Conservation (phyloP, 2,329 filamentous ascomycete genomes). For the Zymoseptoria crescenta region DNA sequence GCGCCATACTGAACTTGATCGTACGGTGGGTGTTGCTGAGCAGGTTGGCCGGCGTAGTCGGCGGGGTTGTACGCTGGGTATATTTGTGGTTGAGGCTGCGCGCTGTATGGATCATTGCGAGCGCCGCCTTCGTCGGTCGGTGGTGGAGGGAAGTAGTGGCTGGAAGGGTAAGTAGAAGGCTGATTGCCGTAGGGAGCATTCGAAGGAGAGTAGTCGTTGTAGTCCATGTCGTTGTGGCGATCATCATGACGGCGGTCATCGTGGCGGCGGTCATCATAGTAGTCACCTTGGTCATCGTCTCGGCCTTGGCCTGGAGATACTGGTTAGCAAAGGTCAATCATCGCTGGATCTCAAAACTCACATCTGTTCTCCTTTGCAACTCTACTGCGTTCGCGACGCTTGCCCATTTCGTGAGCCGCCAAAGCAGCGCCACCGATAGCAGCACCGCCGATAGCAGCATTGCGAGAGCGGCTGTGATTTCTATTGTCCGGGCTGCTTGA, state of each 20-base stretch:
- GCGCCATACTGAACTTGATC: conserved; percentile 24
- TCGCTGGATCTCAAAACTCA: conserved; percentile 3
- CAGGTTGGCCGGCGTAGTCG: conserved; percentile 33
- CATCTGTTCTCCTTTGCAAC: conserved; percentile 30
- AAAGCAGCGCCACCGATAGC: conserved; percentile 51
- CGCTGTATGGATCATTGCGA: conserved; percentile 25
- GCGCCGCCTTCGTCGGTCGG: conserved; percentile 24
- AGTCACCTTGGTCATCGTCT: conserved; percentile 7
- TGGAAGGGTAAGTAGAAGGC: conserved; percentile 34
- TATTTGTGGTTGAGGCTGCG: conserved; percentile 22
- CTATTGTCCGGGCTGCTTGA: conserved; percentile 35
- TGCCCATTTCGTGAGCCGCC: conserved; percentile 48
- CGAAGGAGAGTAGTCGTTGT: conserved; percentile 26
- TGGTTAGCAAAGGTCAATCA: neutral
- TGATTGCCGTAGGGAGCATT: conserved; percentile 22
- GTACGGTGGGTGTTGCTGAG: conserved; percentile 22
- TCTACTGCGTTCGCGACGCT: conserved; percentile 50
- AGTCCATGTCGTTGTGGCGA: conserved; percentile 13
- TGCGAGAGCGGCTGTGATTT: conserved; percentile 34
- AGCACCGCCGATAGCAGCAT: conserved; percentile 49
- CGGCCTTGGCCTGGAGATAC: neutral
- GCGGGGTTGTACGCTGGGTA: conserved; percentile 38
- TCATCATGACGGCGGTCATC: neutral
- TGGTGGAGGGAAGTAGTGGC: conserved; percentile 45
- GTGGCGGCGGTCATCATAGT: conserved; percentile 14